Percentiles rank a stretch among this genome's conserved stretches.
These are phyloP conservation scores for Talaromyces proteolyticus DNA, from an alignment of 495 filamentous ascomycete species.

Conservation along the genomic window DNA sequence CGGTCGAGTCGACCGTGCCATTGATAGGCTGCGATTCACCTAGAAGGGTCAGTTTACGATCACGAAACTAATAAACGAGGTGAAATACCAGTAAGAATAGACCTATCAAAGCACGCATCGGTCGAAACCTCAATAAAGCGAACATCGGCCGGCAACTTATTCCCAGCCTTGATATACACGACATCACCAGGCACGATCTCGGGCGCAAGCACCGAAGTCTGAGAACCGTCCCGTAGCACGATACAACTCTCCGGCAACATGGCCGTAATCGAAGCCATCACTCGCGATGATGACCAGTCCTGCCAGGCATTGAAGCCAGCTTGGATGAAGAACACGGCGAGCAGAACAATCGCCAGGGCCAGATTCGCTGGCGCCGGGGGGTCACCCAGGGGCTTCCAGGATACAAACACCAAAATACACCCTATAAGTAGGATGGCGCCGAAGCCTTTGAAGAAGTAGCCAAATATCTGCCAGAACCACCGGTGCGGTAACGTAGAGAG, in stretches of 20 bases:
- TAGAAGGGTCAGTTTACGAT: slow-evolving; percentile 3
- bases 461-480: slow-evolving; percentile 48
- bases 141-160: slow-evolving; percentile 69
- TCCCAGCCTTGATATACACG: slow-evolving; percentile 57
- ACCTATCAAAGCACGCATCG: slow-evolving; percentile 66
- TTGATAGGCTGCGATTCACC: slow-evolving; percentile 58
- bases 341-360: slow-evolving; percentile 60
- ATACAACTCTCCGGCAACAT: slow-evolving; percentile 63
- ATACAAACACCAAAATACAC: slow-evolving; percentile 62
- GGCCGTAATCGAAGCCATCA: slow-evolving; percentile 59
- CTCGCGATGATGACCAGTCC: slow-evolving; percentile 57
- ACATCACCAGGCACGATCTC: slow-evolving; percentile 68
- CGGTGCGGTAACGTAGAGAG: slow-evolving; percentile 53
- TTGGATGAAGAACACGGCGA: slow-evolving; percentile 63
- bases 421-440: slow-evolving; percentile 64
- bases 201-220: slow-evolving; percentile 38
- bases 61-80: not conserved
- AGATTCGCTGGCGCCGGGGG: slow-evolving; percentile 62
- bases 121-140: slow-evolving; percentile 57
- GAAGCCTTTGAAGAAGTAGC: slow-evolving; percentile 70
- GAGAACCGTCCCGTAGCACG: slow-evolving; percentile 52
- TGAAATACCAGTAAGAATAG: slow-evolving; percentile 66
- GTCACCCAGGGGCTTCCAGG: slow-evolving; percentile 68
- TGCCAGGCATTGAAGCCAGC: slow-evolving; percentile 65
- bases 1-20: slow-evolving; percentile 53